Evolutionary conservation across 169 alveolate genomes (phyloP), one percentile per base, ranked within the genome.

Genomic region (Plasmodium knowlesi): DNA sequence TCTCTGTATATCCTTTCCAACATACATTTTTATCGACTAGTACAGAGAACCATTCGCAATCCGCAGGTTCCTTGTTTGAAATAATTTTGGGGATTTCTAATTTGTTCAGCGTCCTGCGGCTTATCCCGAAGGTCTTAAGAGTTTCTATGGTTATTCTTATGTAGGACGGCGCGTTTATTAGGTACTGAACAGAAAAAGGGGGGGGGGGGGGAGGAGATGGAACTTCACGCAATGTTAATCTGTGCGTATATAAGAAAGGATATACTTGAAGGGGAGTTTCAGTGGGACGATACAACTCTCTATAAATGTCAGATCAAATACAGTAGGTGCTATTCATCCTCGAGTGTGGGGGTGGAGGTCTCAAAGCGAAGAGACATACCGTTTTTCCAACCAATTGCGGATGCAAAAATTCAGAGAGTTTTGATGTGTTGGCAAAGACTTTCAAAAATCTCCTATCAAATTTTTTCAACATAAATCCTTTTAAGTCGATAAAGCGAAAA

Each of bases 111-210:
- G 93, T 85, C 70, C 93, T 85, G 54, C 79, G 79, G 43, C 93
- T 85, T 73, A 85, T 85, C 12, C 93, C 93, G 61, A 85, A 85
- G 16, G 93, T 25, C 30, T 85, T 85, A 30, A 85, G 67, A 19
- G 93, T 85, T 74, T 85, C 83, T 16, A 85, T 85, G 43, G 93
- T 85, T 5, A 85, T 76, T 76, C 93, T 73, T 73, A 85, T 85
- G 79, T 85, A 85, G 53, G 93, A 85, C 61, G 93, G 93, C 9
- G 93, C 93, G 28, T 85, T 85, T 85, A 85, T 85, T 85, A 85
- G 70, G 57, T 74, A 85, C 93, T 85, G 78, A 50, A 74, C 1
- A 39, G 79, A 41, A 71, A 32, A 28, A 50, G 74, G 19, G 25
- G 54, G 34, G 19, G 6, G 34, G 25, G 34, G 46, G 74, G 74